Base-by-base conservation (phyloP, 1,284 basidiomycete species). In the Ganoderma leucocontextum region DNA sequence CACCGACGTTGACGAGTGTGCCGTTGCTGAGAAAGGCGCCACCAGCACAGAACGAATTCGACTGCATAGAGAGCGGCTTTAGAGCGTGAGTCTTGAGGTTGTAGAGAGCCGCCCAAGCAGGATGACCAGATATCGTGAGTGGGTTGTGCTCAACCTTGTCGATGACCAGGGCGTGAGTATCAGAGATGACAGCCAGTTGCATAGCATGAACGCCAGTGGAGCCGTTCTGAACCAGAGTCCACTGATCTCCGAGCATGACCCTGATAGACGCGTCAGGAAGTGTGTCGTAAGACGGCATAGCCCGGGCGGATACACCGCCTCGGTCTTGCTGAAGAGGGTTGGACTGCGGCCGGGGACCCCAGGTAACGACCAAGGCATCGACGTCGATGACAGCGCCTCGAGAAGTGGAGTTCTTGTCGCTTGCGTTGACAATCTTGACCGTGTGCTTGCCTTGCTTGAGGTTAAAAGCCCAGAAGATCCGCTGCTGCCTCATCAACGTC, bases 141-240 rank as follows among this genome's bases (percentile, higher is more conserved):
- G 91, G 91, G 75, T 95, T 95, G 77, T 94, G 91, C 77, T 95
- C 93, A 19, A 94, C 92, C 80, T 95, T 95, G 84, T 95, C 94
- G 47, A 95, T 77, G 68, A 95, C 85, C 66, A 95, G 79, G 19
- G 88, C 91, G 73, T 92, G 90, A n/a, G 84, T 87, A 25, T 87
- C 76, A 4, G 91, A 94, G 69, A 95, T 85, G 69, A 95, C 82
- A 4, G 84, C 83, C 63, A 95, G 78, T 77, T 95, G 93, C 94
- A 95, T 95, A 2, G 93, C 94, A 64, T 88, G 82, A 15, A 95
- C 91, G n/a, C 94, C 94, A 15, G 92, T 93, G 17, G 85, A 83
- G 8, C 94, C 91, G 63, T 85, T 81, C 76, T 91, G 87, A 39
- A 74, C 74, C 52, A 90, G 75, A 4, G 80, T 80, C 89, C 89